Evolutionary conservation across 148 eudicot species (phyloP).

Genomic region (Chenopodium formosanum): DNA sequence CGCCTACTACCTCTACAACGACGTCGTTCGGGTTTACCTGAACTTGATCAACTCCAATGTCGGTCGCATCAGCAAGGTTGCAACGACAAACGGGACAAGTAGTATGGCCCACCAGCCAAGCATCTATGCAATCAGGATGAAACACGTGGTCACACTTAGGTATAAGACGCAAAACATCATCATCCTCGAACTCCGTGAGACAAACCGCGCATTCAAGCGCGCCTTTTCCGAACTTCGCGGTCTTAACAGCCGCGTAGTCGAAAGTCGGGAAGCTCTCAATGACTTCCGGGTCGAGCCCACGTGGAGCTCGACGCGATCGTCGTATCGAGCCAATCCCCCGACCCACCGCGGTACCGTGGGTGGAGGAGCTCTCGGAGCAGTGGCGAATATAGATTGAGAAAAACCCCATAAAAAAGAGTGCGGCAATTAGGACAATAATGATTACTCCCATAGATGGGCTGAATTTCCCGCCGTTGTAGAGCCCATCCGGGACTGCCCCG

Average conservation of each 20-base stretch:
- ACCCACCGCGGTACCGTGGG: conserved; percentile 12
- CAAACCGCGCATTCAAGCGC: conserved; percentile 61
- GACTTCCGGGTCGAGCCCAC: conserved; percentile 41
- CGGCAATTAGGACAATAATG: conserved; percentile 45
- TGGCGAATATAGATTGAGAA: conserved; percentile 72
- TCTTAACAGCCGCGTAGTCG: conserved; percentile 36
- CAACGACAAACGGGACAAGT: conserved; percentile 51
- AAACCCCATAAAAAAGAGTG: conserved; percentile 65
- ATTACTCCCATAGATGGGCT: conserved; percentile 56
- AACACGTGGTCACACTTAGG: conserved; percentile 59
- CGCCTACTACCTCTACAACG: conserved; percentile 16
- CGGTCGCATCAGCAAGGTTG: conserved; percentile 14
- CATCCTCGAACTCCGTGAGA: conserved; percentile 52
- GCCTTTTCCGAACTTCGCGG: conserved; percentile 45
- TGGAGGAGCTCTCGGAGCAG: conserved; percentile 36
- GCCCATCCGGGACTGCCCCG: conserved; percentile 7
- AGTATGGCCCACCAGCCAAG: conserved; percentile 42
- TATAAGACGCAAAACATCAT: conserved; percentile 43
- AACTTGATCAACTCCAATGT: neutral
- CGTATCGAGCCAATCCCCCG: conserved; percentile 28
- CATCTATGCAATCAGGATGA: conserved; percentile 52
- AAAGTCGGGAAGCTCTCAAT: conserved; percentile 48
- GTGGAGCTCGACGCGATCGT: conserved; percentile 30
- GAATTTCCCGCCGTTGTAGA: conserved; percentile 21
- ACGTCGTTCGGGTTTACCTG: neutral